Evolutionary conservation across 306 rosid genomes (phyloP).

Genomic region (Spatholobus suberectus): DNA sequence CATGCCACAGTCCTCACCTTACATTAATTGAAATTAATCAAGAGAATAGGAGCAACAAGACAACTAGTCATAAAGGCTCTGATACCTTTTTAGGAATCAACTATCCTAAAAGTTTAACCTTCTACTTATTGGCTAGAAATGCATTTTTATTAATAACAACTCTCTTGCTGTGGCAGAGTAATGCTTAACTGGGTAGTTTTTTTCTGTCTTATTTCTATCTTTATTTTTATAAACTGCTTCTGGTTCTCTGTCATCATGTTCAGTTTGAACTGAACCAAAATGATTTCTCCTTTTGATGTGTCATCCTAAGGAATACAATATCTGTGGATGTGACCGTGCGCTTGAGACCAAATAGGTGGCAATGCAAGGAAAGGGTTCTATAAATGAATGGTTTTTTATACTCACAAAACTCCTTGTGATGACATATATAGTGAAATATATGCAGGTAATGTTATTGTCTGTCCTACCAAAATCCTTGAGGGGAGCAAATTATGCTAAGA

Average conservation of each 20-base stretch:
- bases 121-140: too few species aligned
- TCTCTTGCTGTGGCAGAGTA: not conserved
- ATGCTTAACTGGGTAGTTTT: not conserved
- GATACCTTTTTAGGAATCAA: too few species aligned
- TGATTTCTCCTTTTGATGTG: not conserved
- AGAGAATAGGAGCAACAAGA: not conserved
- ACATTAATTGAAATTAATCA: not conserved
- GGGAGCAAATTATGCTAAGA: conserved; percentile 73
- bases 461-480: conserved; percentile 58
- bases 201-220: not conserved
- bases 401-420: not conserved
- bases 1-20: too few species aligned
- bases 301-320: too few species aligned
- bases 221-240: not conserved
- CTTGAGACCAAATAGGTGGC: too few species aligned
- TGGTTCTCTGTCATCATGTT: not conserved
- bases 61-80: not conserved
- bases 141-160: too few species aligned
- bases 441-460: conserved; percentile 67
- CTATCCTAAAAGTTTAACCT: too few species aligned
- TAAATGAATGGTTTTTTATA: not conserved
- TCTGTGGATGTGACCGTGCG: too few species aligned
- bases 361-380: not conserved
- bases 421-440: conserved; percentile 29
- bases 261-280: not conserved